Base-by-base conservation (phyloP, 805 yeast genomes). In the Danielozyma ontarioensis region DNA sequence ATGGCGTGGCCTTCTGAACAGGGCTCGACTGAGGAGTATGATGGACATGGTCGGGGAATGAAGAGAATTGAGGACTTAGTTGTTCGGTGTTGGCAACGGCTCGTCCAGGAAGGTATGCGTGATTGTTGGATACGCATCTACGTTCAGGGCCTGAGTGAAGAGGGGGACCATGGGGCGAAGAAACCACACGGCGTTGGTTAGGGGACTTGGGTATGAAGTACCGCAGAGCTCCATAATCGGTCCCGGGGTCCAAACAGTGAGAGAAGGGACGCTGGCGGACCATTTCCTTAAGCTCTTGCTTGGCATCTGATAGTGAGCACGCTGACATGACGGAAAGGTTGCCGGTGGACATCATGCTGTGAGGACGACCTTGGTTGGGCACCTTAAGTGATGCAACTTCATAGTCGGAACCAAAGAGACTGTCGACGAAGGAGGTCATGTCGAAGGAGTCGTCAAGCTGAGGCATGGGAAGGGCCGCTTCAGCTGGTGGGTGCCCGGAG, bases 231-330 rank as follows among this genome's bases (percentile, higher is more conserved):
- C 34, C 33, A 34, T 59, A 59, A 25, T 57, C 49, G 21, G 37
- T 42, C 4, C 48, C 45, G 6, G 40, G 26, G 32, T 58, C 65
- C 15, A 59, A 42, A 35, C 56, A 47, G 29, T 35, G 48, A 32
- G 54, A 53, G 35, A 46, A 52, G 2, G 62, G 62, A 22, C 53
- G 36, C 37, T 55, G 57, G 29, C 53, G 39, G 2, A 55, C 54
- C 21, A 36, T 29, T 7, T 37, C 34, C 28, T 42, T 44, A 29
- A 55, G 26, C 15, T 44, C 53, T 3, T 33, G 13, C 19, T 45
- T 49, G 13, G 45, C 25, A 4, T 40, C 44, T 10, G 22, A 27
- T 13, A 35, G 30, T 19, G 22, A 19, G 8, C 8, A 6, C 22
- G 10, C 22, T 10, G 22, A 19, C 6, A 6, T 19, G 8, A 19